A percentile compares a stretch with the other conserved stretches of the same genome.
Evolutionary conservation across 1,139 yeast species (phyloP).

Genomic region (Arxiozyma bovina): DNA sequence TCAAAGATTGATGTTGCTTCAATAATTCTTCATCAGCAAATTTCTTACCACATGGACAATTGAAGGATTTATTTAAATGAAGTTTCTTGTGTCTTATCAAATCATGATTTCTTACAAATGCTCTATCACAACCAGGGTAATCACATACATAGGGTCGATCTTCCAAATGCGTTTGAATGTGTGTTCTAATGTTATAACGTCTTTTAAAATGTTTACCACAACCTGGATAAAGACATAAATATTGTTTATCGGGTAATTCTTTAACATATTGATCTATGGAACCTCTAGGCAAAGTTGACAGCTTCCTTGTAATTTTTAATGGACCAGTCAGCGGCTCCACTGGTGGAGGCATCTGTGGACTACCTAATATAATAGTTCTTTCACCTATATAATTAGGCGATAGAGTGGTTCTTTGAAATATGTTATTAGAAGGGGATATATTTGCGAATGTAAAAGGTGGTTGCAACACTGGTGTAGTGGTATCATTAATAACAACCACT

Average conservation of each 20-base stretch:
- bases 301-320: slow-evolving; percentile 31
- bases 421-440: not conserved
- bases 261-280: slow-evolving; percentile 78
- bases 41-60: slow-evolving; percentile 85
- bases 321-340: slow-evolving; percentile 16
- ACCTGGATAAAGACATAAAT: slow-evolving; percentile 62
- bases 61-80: slow-evolving; percentile 65
- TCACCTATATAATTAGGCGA: slow-evolving; percentile 1
- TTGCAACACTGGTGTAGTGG: slow-evolving; percentile 1
- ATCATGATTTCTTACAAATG: slow-evolving; percentile 84
- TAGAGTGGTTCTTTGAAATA: not conserved
- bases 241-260: slow-evolving; percentile 44
- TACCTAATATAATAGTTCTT: not conserved
- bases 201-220: slow-evolving; percentile 83
- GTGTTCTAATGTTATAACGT: slow-evolving; percentile 86
- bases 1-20: slow-evolving; percentile 67
- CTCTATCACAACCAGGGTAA: slow-evolving; percentile 51
- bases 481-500: not conserved
- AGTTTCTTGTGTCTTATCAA: slow-evolving; percentile 82
- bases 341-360: slow-evolving; percentile 6
- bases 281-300: slow-evolving; percentile 81
- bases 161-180: slow-evolving; percentile 89
- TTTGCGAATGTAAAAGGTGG: slow-evolving; percentile 1
- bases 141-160: slow-evolving; percentile 79
- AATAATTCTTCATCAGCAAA: slow-evolving; percentile 86